A percentile compares a stretch with the other conserved stretches of the same genome.
Evolutionary conservation across 495 filamentous ascomycete species (phyloP).

Genomic region (Talaromyces ruber): DNA sequence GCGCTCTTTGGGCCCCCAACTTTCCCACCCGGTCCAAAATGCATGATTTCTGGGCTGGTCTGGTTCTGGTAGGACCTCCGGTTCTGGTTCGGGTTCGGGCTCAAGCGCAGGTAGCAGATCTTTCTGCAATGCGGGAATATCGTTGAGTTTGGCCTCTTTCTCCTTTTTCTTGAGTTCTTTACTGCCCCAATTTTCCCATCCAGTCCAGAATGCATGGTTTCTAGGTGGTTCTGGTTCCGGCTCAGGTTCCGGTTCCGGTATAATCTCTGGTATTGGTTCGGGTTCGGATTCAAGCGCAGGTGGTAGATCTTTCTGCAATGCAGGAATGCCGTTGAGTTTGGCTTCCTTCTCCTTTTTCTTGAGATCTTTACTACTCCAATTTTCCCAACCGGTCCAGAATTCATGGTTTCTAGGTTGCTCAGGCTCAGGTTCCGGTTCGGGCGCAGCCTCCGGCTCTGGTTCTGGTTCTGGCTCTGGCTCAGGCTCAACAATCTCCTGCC

Average conservation of each 20-base stretch:
- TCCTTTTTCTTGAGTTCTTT: slow-evolving; percentile 6
- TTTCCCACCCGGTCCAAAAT: slow-evolving; percentile 1
- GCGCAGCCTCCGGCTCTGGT: slow-evolving; percentile 18
- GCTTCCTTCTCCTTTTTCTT: slow-evolving; percentile 14
- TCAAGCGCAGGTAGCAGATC: slow-evolving; percentile 12
- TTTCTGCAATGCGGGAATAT: not conserved
- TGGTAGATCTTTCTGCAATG: not conserved
- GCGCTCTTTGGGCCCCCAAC: slow-evolving; percentile 4
- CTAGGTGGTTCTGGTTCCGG: slow-evolving; percentile 5
- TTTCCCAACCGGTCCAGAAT: slow-evolving; percentile 7
- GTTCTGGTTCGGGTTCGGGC: slow-evolving; percentile 13
- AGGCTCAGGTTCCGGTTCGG: not conserved
- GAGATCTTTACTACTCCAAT: not conserved
- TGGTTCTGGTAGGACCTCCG: slow-evolving; percentile 13
- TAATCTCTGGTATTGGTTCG: slow-evolving; percentile 6
- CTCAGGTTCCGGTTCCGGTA: slow-evolving; percentile 12
- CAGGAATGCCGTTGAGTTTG: slow-evolving; percentile 5
- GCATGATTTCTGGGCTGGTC: slow-evolving; percentile 6
- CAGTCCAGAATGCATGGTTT: slow-evolving; percentile 2
- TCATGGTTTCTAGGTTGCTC: slow-evolving; percentile 14
- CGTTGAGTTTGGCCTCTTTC: slow-evolving; percentile 5
- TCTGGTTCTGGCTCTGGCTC: slow-evolving; percentile 17
- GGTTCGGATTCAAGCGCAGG: slow-evolving; percentile 15
- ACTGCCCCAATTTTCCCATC: not conserved
- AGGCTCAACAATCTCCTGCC: slow-evolving; percentile 6